Evolutionary conservation across 805 yeast species (phyloP).

Genomic region (Schwanniomyces yamadae): DNA sequence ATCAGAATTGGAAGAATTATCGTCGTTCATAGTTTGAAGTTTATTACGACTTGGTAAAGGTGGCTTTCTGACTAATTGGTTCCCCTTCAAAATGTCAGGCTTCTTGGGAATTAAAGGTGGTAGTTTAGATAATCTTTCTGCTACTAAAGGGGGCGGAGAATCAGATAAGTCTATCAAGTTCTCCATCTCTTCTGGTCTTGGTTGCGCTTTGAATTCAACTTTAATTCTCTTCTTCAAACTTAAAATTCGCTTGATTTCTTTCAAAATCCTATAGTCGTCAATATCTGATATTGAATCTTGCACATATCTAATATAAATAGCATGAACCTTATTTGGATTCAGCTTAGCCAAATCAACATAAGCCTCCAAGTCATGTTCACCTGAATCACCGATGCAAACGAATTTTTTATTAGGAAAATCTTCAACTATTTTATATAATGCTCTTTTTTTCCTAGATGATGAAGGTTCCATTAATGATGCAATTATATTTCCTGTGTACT

Average conservation of each 20-base stretch:
- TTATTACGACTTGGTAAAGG: slow-evolving; percentile 31
- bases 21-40: slow-evolving; percentile 10
- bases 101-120: slow-evolving; percentile 51
- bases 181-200: slow-evolving; percentile 19
- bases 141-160: slow-evolving; percentile 22
- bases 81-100: slow-evolving; percentile 41
- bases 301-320: slow-evolving; percentile 80
- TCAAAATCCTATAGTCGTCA: slow-evolving; percentile 38
- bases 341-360: slow-evolving; percentile 65
- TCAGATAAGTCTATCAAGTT: slow-evolving; percentile 42
- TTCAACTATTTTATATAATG: slow-evolving; percentile 57
- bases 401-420: slow-evolving; percentile 81
- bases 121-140: slow-evolving; percentile 15
- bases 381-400: slow-evolving; percentile 90
- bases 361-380: slow-evolving; percentile 93
- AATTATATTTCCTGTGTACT: slow-evolving; percentile 79
- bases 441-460: slow-evolving; percentile 70
- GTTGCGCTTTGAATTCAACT: slow-evolving; percentile 7
- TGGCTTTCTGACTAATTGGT: slow-evolving; percentile 24
- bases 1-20: slow-evolving; percentile 7
- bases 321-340: slow-evolving; percentile 64
- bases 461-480: slow-evolving; percentile 86
- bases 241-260: slow-evolving; percentile 26
- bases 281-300: slow-evolving; percentile 62
- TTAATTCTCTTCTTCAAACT: slow-evolving; percentile 9